phyloP scores from a whole-genome alignment of 768 basidiomycete species.

The Phylloporus sp. region DNA sequence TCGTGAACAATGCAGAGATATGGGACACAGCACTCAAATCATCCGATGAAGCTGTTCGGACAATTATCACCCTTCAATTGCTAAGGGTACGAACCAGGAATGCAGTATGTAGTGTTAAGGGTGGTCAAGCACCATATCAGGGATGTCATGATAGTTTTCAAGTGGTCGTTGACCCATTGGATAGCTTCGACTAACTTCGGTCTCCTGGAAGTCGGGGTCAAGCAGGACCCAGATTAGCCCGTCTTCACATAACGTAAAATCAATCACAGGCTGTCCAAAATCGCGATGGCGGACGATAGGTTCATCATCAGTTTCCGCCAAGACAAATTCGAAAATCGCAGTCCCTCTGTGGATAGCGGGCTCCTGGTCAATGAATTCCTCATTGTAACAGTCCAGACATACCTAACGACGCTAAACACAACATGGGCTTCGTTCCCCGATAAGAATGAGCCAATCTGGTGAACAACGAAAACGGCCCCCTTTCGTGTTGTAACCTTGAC shows the following conservation, averaged over 20 bases:
- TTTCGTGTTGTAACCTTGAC: slow-evolving; percentile 34
- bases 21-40: slow-evolving; percentile 43
- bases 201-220: slow-evolving; percentile 41
- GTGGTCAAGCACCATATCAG: slow-evolving; percentile 33
- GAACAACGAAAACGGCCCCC: slow-evolving; percentile 51
- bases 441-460: slow-evolving; percentile 48
- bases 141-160: neutral
- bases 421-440: slow-evolving; percentile 38
- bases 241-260: slow-evolving; percentile 44
- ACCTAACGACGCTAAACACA: slow-evolving; percentile 76
- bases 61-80: neutral
- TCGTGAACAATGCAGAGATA: neutral
- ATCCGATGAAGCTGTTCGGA: slow-evolving; percentile 41
- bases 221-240: slow-evolving; percentile 44
- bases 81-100: slow-evolving; percentile 41
- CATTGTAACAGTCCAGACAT: slow-evolving; percentile 19
- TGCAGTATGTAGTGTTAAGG: slow-evolving; percentile 43
- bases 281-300: slow-evolving; percentile 39
- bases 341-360: slow-evolving; percentile 46
- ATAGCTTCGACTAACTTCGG: slow-evolving; percentile 28
- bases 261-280: slow-evolving; percentile 56
- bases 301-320: slow-evolving; percentile 23
- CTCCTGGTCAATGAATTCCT: neutral
- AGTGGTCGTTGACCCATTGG: slow-evolving; percentile 32
- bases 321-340: slow-evolving; percentile 55